Conservation (phyloP, 164 flowering plant species). For the Chimonanthus salicifolius region DNA sequence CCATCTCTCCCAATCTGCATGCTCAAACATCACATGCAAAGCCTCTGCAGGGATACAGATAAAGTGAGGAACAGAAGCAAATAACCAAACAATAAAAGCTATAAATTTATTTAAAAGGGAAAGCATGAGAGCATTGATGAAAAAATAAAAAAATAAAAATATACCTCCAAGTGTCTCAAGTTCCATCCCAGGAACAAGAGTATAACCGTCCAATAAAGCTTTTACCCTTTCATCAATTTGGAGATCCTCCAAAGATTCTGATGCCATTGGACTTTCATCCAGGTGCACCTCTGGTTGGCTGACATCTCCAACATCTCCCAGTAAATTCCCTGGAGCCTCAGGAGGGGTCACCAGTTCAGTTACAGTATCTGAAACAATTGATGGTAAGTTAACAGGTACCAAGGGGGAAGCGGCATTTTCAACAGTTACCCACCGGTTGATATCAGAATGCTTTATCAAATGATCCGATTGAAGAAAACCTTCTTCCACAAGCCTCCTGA, state of each 20-base stretch:
- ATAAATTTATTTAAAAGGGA: neutral
- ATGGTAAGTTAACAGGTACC: slow-evolving; percentile 44
- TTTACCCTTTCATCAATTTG: slow-evolving; percentile 79
- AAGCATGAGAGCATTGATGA: neutral
- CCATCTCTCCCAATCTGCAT: slow-evolving; percentile 43
- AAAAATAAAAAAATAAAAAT: neutral
- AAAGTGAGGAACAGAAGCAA: neutral
- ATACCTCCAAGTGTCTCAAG: slow-evolving; percentile 75
- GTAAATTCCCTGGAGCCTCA: slow-evolving; percentile 89
- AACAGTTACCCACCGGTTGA: slow-evolving; percentile 90
- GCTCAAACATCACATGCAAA: slow-evolving; percentile 53
- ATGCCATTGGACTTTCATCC: slow-evolving; percentile 19
- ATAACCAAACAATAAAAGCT: neutral
- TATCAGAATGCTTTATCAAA: slow-evolving; percentile 72
- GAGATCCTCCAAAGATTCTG: slow-evolving; percentile 41
- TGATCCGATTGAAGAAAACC: slow-evolving; percentile 81
- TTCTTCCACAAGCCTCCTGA: slow-evolving; percentile 67
- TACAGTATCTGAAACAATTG: slow-evolving; percentile 62
- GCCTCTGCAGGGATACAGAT: slow-evolving; percentile 54
- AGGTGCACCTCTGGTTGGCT: slow-evolving; percentile 16
- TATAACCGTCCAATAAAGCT: slow-evolving; percentile 53
- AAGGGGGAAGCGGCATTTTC: slow-evolving; percentile 94
- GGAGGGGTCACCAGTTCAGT: slow-evolving; percentile 84
- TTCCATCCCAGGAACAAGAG: slow-evolving; percentile 68
- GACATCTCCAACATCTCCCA: slow-evolving; percentile 57